Base-by-base conservation (phyloP, 208 protist species). In the Crithidia brevicula region DNA sequence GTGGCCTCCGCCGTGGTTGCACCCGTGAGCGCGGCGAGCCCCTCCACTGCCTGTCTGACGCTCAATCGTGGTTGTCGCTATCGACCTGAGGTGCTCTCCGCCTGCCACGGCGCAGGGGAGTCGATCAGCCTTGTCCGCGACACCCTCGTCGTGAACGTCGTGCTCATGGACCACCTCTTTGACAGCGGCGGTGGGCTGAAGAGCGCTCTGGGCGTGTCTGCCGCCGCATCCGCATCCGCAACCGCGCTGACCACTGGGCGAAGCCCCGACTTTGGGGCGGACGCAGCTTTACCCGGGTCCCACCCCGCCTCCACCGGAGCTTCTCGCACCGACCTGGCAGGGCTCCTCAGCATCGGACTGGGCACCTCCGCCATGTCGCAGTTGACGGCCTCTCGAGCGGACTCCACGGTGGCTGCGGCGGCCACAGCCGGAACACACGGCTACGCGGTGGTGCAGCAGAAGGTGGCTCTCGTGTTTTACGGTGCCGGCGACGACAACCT, bases 361-460 rank as follows among this genome's bases (percentile, higher is more conserved):
- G 30, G 30, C 0, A 36, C 4, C 5, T 0, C 20, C 18, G 33
- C 20, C 3, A 18, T 34, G 13, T n/a, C 57, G 11, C 57, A 22
- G 57, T 7, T 15, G 40, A 22, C 56, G 2, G n/a, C 22, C 36
- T 2, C 53, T 3, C 51, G 30, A 57, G 27, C 23, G 5, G 53
- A 46, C 10, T 43, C 52, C 54, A 22, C 36, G 2, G 56, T 40
- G 10, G 36, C 36, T 40, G 36, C 36, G 8, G 36, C 36, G 36
- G 15, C 36, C 10, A 40, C 36, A 13, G 36, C 10, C 36, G 36
- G 36, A 8, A 11, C 61, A 3, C 31, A 58, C 22, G 38, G 58
- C 38, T 70, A 76, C 56, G 52, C 70, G 30, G 70, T 76, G 56
- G 70, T 76, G 62, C 70, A 76, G 40, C 61, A 65, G 43, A 70